phyloP scores from a whole-genome alignment of 2,329 filamentous ascomycete species.

The Fusarium irregulare region DNA sequence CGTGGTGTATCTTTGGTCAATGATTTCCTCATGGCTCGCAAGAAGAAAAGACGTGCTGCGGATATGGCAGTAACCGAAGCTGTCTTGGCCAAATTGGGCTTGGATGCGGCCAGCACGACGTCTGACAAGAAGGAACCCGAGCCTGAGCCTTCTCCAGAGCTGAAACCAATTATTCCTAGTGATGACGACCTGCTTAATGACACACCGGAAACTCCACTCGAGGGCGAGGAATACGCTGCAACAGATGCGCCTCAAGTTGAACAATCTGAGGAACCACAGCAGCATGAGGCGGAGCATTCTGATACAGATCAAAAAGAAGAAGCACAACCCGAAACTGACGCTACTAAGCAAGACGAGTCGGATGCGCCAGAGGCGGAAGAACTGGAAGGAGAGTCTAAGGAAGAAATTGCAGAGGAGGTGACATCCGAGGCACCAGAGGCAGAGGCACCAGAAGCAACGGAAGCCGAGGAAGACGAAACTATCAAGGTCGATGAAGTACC shows the following conservation, averaged over 20 bases:
- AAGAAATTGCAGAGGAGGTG: constrained; percentile 27
- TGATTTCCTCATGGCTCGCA: constrained; percentile 82
- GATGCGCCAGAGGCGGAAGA: not conserved
- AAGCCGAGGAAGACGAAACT: constrained; percentile 32
- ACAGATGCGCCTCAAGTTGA: not conserved
- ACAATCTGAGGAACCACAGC: constrained; percentile 1
- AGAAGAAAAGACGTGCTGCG: constrained; percentile 77
- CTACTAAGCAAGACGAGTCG: not conserved
- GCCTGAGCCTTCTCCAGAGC: constrained; percentile 51
- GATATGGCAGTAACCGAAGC: constrained; percentile 83
- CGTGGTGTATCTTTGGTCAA: constrained; percentile 90
- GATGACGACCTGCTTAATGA: constrained; percentile 70
- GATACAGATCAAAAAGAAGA: not conserved
- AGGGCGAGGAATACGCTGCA: constrained; percentile 44
- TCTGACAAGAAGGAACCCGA: constrained; percentile 51
- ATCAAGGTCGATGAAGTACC: constrained; percentile 42
- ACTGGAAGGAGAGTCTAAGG: not conserved
- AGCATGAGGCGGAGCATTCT: constrained; percentile 41
- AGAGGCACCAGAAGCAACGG: constrained; percentile 27
- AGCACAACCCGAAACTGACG: not conserved
- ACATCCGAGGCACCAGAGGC: constrained; percentile 5
- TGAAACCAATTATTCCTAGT: constrained; percentile 59
- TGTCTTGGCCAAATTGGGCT: constrained; percentile 69
- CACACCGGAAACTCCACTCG: constrained; percentile 60
- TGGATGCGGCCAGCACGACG: constrained; percentile 56